phyloP scores from a whole-genome alignment of 768 basidiomycete genomes.

The Mycena epipterygia region DNA sequence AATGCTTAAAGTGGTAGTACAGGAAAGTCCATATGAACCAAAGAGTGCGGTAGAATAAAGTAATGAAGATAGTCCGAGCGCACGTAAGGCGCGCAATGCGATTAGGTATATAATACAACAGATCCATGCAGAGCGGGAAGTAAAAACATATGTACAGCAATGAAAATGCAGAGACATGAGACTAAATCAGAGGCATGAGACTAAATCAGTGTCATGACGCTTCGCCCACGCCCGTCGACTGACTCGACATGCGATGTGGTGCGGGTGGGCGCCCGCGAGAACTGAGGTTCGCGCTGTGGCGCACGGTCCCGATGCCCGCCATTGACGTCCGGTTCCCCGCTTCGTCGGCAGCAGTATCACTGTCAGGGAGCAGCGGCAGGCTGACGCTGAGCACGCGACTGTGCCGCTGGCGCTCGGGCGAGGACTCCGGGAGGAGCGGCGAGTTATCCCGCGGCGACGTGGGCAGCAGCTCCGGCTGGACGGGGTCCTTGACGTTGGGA shows the following conservation, averaged over 20 bases:
- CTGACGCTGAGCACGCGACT: slow-evolving; percentile 25
- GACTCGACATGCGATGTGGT: background rate
- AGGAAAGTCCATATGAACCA: background rate
- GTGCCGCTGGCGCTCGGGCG: slow-evolving; percentile 15
- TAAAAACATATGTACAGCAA: background rate
- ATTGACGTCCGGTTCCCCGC: slow-evolving; percentile 15
- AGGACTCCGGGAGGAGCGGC: slow-evolving; percentile 3
- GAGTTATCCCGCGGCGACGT: slow-evolving; percentile 14
- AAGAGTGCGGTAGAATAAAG: background rate
- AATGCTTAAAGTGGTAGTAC: background rate
- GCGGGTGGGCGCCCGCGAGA: background rate
- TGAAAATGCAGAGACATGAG: background rate
- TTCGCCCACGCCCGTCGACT: slow-evolving; percentile 4
- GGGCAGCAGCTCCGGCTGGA: background rate
- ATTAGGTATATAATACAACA: slow-evolving; percentile 29
- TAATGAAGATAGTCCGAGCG: slow-evolving; percentile 5
- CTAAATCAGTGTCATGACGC: background rate
- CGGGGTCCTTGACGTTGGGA: background rate
- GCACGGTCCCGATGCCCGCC: slow-evolving; percentile 29
- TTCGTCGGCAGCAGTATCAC: background rate
- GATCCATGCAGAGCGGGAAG: background rate
- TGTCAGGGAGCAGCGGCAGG: slow-evolving; percentile 25
- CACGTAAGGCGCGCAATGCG: slow-evolving; percentile 17
- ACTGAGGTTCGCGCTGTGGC: slow-evolving; percentile 9
- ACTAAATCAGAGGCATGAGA: background rate